These are phyloP conservation scores for Butyriboletus appendiculatus DNA, from an alignment of 1,284 basidiomycete species.

Conservation along the genomic window DNA sequence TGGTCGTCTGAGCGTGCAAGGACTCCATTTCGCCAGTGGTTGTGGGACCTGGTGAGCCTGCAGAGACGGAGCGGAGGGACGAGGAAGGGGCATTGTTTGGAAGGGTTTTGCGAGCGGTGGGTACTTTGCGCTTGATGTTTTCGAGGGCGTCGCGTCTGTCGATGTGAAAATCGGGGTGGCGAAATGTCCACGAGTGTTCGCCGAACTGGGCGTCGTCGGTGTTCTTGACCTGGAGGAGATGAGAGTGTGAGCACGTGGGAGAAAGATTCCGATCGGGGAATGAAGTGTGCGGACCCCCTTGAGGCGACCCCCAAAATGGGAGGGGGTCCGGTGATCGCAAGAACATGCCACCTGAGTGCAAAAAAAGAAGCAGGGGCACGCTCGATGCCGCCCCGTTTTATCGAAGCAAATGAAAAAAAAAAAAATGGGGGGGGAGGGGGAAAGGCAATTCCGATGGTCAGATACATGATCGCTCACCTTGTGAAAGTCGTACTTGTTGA, in stretches of 20 bases:
- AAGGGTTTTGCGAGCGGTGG: conserved; percentile 61
- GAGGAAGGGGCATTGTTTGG: conserved; percentile 25
- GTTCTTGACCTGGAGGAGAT: conserved; percentile 61
- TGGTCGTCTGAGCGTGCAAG: conserved; percentile 27
- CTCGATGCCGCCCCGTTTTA: conserved; percentile 17
- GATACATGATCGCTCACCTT: conserved; percentile 56
- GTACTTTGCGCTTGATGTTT: conserved; percentile 93
- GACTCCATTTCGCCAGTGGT: conserved; percentile 27
- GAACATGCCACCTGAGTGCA: neutral
- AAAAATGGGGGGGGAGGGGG: no score
- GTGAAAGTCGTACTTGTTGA: conserved; percentile 99
- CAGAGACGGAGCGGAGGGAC: conserved; percentile 38
- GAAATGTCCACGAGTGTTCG: conserved; percentile 94
- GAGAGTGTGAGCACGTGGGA: neutral
- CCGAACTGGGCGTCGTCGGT: conserved; percentile 78
- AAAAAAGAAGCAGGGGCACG: conserved; percentile 11
- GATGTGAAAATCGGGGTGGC: conserved; percentile 92
- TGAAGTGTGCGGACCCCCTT: conserved; percentile 5
- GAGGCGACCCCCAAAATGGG: conserved; percentile 12
- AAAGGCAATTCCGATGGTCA: conserved; percentile 2
- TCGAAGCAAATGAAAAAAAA: conserved; percentile 5
- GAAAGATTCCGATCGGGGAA: neutral
- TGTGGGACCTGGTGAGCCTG: conserved; percentile 30
- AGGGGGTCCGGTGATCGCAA: conserved; percentile 9
- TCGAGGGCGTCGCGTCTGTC: conserved; percentile 85